A percentile compares a stretch with the other conserved stretches of the same genome.
Evolutionary conservation across 164 flowering plant genomes (phyloP).

Genomic region (Berberis thunbergii): DNA sequence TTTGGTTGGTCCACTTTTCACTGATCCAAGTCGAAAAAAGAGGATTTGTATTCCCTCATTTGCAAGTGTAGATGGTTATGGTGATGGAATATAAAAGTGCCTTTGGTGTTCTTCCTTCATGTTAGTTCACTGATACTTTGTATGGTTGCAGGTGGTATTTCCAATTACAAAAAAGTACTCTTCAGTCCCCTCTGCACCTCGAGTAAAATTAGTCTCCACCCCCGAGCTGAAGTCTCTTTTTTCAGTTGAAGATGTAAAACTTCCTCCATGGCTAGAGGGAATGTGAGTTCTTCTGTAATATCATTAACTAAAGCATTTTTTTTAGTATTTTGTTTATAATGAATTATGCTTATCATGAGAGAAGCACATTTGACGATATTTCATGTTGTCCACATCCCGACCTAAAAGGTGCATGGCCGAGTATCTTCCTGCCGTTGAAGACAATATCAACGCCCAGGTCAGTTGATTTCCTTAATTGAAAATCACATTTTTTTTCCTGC

Average conservation of each 20-base stretch:
- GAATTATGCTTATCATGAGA: background rate
- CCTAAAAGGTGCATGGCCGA: slow-evolving; percentile 88
- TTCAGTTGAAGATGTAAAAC: slow-evolving; percentile 82
- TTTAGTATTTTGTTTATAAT: background rate
- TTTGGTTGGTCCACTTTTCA: no score
- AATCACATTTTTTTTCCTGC: background rate
- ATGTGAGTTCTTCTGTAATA: slow-evolving; percentile 44
- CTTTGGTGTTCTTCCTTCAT: background rate
- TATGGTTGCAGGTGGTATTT: slow-evolving; percentile 49
- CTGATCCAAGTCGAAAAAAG: no score
- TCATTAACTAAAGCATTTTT: background rate
- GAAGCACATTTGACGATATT: background rate
- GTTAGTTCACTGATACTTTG: background rate
- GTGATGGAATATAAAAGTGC: no score
- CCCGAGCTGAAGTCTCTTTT: slow-evolving; percentile 64
- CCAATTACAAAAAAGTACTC: slow-evolving; percentile 50
- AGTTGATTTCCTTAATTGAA: slow-evolving; percentile 5
- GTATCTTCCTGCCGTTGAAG: slow-evolving; percentile 82
- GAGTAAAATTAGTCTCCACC: slow-evolving; percentile 66
- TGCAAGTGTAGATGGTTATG: no score
- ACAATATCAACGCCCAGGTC: slow-evolving; percentile 63
- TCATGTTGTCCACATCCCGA: slow-evolving; percentile 5
- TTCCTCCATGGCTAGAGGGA: slow-evolving; percentile 83
- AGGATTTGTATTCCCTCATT: no score
- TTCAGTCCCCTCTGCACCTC: slow-evolving; percentile 56